Percentiles rank a stretch among this genome's conserved stretches.
Conservation (phyloP, 495 filamentous ascomycete species). For the Penicillium antarcticum region DNA sequence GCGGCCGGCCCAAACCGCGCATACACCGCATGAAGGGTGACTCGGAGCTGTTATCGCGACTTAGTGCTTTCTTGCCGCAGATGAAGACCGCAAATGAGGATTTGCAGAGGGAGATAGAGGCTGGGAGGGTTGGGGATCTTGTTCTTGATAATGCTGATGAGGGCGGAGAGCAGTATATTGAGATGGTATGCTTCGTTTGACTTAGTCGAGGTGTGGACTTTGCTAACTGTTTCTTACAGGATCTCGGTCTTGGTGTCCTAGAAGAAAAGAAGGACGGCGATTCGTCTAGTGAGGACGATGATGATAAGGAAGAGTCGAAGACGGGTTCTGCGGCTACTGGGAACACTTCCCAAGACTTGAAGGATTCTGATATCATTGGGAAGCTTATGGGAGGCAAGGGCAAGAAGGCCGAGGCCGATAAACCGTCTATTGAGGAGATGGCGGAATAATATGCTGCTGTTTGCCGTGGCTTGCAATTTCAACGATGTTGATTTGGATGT, state of each 20-base stretch:
- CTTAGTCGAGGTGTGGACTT: not conserved
- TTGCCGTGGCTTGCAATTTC: not conserved
- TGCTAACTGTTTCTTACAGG: slow-evolving; percentile 22
- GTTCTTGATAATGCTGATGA: slow-evolving; percentile 35
- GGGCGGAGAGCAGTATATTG: slow-evolving; percentile 44
- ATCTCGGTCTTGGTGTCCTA: slow-evolving; percentile 51
- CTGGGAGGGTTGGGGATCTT: slow-evolving; percentile 31
- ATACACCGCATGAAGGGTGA: slow-evolving; percentile 28
- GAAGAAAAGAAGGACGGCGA: slow-evolving; percentile 39
- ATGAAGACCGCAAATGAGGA: slow-evolving; percentile 48
- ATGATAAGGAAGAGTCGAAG: slow-evolving; percentile 10
- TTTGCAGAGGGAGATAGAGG: slow-evolving; percentile 39
- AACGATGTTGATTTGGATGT: not conserved
- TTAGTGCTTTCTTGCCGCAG: slow-evolving; percentile 46
- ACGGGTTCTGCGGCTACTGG: not conserved
- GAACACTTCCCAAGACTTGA: slow-evolving; percentile 9
- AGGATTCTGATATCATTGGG: slow-evolving; percentile 36
- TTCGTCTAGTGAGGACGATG: slow-evolving; percentile 14
- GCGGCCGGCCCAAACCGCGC: slow-evolving; percentile 32
- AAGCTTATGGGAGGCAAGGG: slow-evolving; percentile 40
- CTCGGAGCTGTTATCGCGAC: slow-evolving; percentile 33
- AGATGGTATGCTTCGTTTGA: slow-evolving; percentile 40
- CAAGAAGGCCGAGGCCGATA: slow-evolving; percentile 25
- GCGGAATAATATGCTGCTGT: slow-evolving; percentile 12
- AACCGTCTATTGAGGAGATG: slow-evolving; percentile 44